phyloP scores from a whole-genome alignment of 2,329 filamentous ascomycete species.

The Lecanicillium sp. region DNA sequence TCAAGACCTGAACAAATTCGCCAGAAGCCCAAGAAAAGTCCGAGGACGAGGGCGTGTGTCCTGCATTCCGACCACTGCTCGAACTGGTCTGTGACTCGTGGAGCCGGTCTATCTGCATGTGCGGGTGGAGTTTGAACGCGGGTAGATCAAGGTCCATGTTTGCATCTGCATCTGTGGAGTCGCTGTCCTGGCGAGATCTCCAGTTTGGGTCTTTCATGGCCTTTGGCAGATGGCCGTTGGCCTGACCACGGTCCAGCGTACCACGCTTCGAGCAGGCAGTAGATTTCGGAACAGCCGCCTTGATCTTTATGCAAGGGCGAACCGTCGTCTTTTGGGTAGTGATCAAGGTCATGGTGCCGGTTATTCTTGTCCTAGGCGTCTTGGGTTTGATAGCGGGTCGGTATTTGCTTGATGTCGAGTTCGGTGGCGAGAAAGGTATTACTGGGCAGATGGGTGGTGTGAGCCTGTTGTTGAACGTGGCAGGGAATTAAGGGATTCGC shows the following conservation, averaged over 20 bases:
- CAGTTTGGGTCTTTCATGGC: conserved; percentile 32
- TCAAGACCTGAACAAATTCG: not conserved
- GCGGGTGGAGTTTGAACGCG: not conserved
- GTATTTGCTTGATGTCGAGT: no score
- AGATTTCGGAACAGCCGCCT: not conserved
- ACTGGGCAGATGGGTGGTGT: no score
- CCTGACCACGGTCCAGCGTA: conserved; percentile 17
- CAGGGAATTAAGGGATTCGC: no score
- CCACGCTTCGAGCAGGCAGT: not conserved
- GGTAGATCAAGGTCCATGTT: not conserved
- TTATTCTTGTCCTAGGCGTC: not conserved
- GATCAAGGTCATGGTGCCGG: not conserved
- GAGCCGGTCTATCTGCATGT: not conserved
- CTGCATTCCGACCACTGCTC: no score
- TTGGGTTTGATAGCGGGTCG: no score
- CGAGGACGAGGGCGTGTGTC: not conserved
- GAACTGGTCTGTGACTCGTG: no score
- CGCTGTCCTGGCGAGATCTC: conserved; percentile 22
- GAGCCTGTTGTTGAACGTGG: no score
- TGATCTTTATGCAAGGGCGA: not conserved
- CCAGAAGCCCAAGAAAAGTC: not conserved
- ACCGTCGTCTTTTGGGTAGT: not conserved
- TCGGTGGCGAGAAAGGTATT: no score
- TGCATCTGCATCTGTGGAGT: not conserved
- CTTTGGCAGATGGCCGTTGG: conserved; percentile 22